Evolutionary conservation across 352 stramenopile species (phyloP).

Genomic region (Globisporangium echinulatum): DNA sequence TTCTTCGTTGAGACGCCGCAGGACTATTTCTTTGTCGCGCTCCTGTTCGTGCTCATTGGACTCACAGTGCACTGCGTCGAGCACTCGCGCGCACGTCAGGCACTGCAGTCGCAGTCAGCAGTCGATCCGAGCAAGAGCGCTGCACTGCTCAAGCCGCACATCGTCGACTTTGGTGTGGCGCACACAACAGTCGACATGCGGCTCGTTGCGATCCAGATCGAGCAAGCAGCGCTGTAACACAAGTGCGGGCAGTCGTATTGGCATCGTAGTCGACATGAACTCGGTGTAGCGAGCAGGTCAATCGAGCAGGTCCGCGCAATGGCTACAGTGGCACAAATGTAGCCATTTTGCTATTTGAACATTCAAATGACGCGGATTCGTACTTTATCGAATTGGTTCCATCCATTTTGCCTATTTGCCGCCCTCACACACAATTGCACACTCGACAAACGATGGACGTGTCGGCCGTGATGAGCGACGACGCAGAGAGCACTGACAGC

Average conservation of each 20-base stretch:
- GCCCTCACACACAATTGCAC: not conserved
- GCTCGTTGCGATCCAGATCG: conserved; percentile 11
- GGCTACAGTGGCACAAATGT: not conserved
- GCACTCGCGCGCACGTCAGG: conserved; percentile 1
- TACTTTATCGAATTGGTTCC: no score
- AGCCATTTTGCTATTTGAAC: not conserved
- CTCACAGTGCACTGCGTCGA: conserved; percentile 23
- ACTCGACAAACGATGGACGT: not conserved
- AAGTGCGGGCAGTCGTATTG: not conserved
- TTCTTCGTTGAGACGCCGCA: conserved; percentile 19
- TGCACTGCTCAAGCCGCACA: conserved; percentile 5
- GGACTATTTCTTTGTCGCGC: conserved; percentile 12
- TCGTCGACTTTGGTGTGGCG: conserved; percentile 23
- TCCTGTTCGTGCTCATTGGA: conserved; percentile 25
- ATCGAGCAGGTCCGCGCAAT: no score
- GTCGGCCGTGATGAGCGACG: not conserved
- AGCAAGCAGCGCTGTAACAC: conserved; percentile 10
- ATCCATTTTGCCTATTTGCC: no score
- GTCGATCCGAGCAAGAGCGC: not conserved
- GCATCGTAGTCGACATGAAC: no score
- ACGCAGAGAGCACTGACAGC: not conserved
- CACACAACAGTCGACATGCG: conserved; percentile 15
- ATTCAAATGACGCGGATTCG: no score
- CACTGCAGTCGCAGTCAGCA: not conserved
- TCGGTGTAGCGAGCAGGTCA: no score